Base-by-base conservation (phyloP, 768 basidiomycete species). In the Phylloporus arenicola region DNA sequence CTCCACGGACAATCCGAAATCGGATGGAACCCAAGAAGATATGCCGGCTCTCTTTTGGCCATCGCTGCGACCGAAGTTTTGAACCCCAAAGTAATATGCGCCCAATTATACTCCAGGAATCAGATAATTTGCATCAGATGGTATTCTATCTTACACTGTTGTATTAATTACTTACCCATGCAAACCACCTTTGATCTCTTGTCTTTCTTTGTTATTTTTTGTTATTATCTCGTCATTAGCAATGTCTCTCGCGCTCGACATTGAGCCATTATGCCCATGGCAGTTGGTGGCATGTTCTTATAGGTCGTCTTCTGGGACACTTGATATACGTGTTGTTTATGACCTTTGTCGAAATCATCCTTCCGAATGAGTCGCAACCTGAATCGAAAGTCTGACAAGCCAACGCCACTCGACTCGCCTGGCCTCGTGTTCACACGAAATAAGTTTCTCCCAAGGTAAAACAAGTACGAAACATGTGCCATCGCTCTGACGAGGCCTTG, bases 101-200 rank as follows among this genome's bases (percentile, higher is more conserved):
- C 25, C 25, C 45, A 45, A 52, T 52, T 42, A 41, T 53, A 47
- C 47, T 17, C 20, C 17, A 31, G 29, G 53, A 50, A 50, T 24
- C 49, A 60, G 49, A 63, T 56, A 60, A 61, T 61, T 47, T 8
- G 24, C 31, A 37, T 33, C 50, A 35, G 53, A 46, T 44, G 58
- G 50, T 61, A 61, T 54, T 59, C 33, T 64, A 63, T 54, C 52
- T 48, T 64, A 63, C 42, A 47, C 45, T 52, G 43, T 14, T 63
- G 62, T 63, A 63, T 57, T 64, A 63, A 57, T 63, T 33, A 20
- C 43, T 53, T 55, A 57, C 53, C 53, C 47, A 63, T 63, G 62
- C 59, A 51, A 62, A 52, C 50, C 47, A 31, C 29, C 11, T 22
- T 20, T 16, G 19, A 41, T 50, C 45, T 46, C 38, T 29, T 33